phyloP scores from a whole-genome alignment of 306 rosid genomes.

The Prunus dulcis region DNA sequence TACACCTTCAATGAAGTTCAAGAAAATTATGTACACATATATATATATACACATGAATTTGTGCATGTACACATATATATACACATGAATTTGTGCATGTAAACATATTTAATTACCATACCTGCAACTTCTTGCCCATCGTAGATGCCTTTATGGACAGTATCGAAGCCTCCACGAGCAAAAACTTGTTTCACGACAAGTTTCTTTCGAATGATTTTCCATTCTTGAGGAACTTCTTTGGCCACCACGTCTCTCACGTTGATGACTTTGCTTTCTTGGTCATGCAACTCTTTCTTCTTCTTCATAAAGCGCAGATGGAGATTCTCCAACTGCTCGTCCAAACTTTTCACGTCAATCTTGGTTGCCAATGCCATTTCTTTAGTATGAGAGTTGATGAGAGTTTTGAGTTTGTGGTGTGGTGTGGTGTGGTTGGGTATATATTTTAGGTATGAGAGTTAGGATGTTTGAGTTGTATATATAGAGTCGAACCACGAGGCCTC shows the following conservation, averaged over 20 bases:
- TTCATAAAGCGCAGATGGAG: neutral
- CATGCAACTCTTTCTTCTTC: neutral
- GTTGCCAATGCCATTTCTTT: neutral
- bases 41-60: neutral
- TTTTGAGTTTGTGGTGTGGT: too few species aligned
- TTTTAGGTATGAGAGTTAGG: too few species aligned
- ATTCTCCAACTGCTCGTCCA: neutral
- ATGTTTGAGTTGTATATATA: too few species aligned
- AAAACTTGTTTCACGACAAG: neutral
- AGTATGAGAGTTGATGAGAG: too few species aligned
- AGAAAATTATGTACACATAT: too few species aligned
- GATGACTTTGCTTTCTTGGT: neutral
- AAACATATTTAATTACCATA: neutral
- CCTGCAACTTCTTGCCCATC: constrained; percentile 5
- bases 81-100: neutral
- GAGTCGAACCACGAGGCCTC: too few species aligned
- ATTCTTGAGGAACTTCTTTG: neutral
- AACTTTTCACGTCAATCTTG: neutral
- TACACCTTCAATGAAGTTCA: too few species aligned
- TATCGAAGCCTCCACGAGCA: neutral
- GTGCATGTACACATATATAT: neutral
- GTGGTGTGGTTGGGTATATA: too few species aligned
- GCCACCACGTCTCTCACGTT: neutral
- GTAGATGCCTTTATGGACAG: neutral
- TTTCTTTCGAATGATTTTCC: neutral